These are phyloP conservation scores for Tulasnella calospora DNA, from an alignment of 768 basidiomycete genomes.

Conservation along the genomic window DNA sequence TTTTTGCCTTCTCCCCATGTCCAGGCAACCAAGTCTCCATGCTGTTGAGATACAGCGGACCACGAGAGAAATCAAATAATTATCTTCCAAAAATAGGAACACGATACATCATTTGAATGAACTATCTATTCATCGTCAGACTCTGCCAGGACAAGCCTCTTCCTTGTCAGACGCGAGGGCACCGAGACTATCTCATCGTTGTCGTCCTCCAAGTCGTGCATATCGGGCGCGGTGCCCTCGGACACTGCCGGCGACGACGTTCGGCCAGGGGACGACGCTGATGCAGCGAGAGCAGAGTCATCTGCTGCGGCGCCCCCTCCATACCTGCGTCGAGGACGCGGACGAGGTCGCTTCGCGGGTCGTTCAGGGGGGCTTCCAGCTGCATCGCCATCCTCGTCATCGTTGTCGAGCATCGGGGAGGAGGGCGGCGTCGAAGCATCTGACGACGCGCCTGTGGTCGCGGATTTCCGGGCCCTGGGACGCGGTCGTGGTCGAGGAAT, in stretches of 20 bases:
- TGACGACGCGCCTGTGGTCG: neutral
- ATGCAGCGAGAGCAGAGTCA: neutral
- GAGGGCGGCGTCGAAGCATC: neutral
- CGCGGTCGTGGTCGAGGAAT: constrained; percentile 7
- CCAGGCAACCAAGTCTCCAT: neutral
- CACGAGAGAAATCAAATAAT: neutral
- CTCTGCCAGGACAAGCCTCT: neutral
- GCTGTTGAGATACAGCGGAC: neutral
- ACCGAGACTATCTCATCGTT: neutral
- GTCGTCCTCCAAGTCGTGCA: neutral
- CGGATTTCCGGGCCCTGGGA: neutral
- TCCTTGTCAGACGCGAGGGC: neutral
- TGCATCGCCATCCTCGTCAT: neutral
- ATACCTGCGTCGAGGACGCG: constrained; percentile 5
- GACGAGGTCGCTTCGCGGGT: constrained; percentile 12
- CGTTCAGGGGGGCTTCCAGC: neutral
- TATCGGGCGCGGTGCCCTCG: neutral
- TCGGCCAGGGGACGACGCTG: constrained; percentile 6
- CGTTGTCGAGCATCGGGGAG: neutral
- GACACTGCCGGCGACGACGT: constrained; percentile 9
- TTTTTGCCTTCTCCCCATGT: neutral
- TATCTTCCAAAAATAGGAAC: neutral
- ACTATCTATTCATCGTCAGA: constrained; percentile 4
- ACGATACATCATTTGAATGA: neutral
- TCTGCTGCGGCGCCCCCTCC: neutral